Base-by-base conservation (phyloP, 2,329 filamentous ascomycete species). In the Exophiala xenobiotica region DNA sequence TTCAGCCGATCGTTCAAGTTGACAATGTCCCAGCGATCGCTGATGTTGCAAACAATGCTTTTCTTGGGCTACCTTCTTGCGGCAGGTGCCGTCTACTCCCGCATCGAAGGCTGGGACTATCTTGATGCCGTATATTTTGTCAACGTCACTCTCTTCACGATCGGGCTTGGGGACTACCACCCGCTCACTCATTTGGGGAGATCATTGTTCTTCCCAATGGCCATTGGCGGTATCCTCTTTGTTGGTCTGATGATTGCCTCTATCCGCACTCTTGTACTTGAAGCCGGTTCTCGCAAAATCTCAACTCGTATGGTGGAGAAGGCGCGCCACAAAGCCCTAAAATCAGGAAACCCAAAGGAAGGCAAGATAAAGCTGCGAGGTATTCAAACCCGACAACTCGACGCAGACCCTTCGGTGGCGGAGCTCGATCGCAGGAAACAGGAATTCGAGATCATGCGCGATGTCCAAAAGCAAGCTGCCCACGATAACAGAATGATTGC, bases 1-100 rank as follows among this genome's bases (percentile, higher is more conserved):
- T 43, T 43, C 23, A 43, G 40, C 40, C 23, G 16, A 20, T n/a
- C 24, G 16, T 82, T 80, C 62, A 69, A 73, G 8, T 68, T 82
- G 4, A 81, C 77, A 0, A 69, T 69, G 16, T 74, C 74, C 24
- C 80, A 82, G 59, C 67, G 79, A 18, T 81, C 79, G 11, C 54
- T 72, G 18, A 71, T 71, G 68, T 48, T 71, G 6, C 69, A 72
- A 35, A 70, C 67, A 6, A 70, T 70, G 37, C 60, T 64, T 3
- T 68, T 70, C 40, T 57, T 66, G 49, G 57, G 69, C 20, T 72
- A 72, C 48, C 61, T 71, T 14, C 60, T 71, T 9, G 61, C 61
- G 4, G 68, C 67, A 31, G 58, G 67, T 3, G 66, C 65, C 0
- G 64, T 70, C 1, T 72, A 65, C 46, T 57, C 67, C 3, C 58